Percentiles rank a stretch among this genome's conserved stretches.
phyloP scores from a whole-genome alignment of 2,329 filamentous ascomycete species.

The Fusarium sacchari region DNA sequence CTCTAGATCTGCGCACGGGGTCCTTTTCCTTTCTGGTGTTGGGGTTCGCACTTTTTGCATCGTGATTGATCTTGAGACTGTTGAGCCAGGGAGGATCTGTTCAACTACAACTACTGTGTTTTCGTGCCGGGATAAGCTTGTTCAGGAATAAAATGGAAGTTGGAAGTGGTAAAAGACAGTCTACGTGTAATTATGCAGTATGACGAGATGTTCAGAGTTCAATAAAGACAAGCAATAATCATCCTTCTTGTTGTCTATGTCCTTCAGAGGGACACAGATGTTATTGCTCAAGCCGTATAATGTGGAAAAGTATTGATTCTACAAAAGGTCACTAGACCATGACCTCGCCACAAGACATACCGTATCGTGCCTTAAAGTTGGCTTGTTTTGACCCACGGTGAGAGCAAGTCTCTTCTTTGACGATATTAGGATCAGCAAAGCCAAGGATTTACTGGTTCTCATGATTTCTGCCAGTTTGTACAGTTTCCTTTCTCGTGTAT shows the following conservation, averaged over 20 bases:
- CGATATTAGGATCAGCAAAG: not conserved
- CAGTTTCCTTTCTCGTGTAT: not conserved
- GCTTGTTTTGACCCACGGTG: not conserved
- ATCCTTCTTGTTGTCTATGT: not conserved
- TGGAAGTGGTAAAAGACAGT: constrained; percentile 7
- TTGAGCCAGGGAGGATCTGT: constrained; percentile 6
- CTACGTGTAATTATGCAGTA: constrained; percentile 30
- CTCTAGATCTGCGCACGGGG: not conserved
- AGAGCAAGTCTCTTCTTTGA: not conserved
- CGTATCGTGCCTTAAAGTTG: not conserved
- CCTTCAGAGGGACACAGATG: too few species aligned
- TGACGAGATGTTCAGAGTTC: constrained; percentile 29
- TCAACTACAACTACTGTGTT: not conserved
- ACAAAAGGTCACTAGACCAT: not conserved
- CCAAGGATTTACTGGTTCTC: not conserved
- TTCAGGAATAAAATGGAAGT: not conserved
- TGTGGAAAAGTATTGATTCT: not conserved
- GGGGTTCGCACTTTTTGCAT: constrained; percentile 12
- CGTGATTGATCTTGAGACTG: constrained; percentile 26
- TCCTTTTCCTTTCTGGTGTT: not conserved
- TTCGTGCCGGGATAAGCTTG: not conserved
- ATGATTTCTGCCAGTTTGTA: not conserved
- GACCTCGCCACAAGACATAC: not conserved
- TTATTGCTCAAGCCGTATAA: not conserved
- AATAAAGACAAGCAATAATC: constrained; percentile 34